Base-by-base conservation (phyloP, 768 basidiomycete species). In the Boletus rex-veris region DNA sequence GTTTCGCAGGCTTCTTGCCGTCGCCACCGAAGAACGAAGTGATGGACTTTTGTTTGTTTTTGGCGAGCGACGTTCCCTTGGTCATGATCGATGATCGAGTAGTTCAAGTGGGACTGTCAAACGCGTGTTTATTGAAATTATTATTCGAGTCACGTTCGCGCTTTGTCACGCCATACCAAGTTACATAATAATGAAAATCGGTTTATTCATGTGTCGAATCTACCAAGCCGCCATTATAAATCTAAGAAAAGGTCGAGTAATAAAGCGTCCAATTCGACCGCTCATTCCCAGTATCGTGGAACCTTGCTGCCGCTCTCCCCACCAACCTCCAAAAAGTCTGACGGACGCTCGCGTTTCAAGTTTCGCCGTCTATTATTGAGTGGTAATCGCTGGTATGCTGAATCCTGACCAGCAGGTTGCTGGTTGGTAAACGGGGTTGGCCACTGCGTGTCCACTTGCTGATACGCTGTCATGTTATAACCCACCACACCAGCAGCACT, bases 351-450 rank as follows among this genome's bases (percentile, higher is more conserved):
- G 9, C 90, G 80, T 71, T 93, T 92, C 59, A 89, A 63, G 60
- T 83, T 84, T 64, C 88, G 75, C 49, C 90, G 79, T 54, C 90
- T 78, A 62, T 89, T 90, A 63, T 92, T 92, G 50, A 93, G 72
- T 30, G 90, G 90, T 45, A 91, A 65, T 35, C 91, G 78, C 67
- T 93, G 91, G 67, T 93, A 92, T n/a, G 90, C 87, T 7, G 90
- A 92, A 57, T 92, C 90, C 64, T 84, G 83, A 7, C 78, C 77
- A 47, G 79, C 78, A 30, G 80, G 78, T 66, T 88, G 86, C 63
- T 89, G 86, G 57, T 80, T 82, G 43, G 77, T 60, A 66, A 78
- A 88, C 53, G 78, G 76, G 60, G 76, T 77, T 58, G 74, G 71
- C 74, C 76, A 80, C 42, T 68, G 68, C 6, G 57, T 14, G 7